These are phyloP conservation scores for Saururus chinensis DNA, from an alignment of 164 flowering plant species.

Conservation along the genomic window DNA sequence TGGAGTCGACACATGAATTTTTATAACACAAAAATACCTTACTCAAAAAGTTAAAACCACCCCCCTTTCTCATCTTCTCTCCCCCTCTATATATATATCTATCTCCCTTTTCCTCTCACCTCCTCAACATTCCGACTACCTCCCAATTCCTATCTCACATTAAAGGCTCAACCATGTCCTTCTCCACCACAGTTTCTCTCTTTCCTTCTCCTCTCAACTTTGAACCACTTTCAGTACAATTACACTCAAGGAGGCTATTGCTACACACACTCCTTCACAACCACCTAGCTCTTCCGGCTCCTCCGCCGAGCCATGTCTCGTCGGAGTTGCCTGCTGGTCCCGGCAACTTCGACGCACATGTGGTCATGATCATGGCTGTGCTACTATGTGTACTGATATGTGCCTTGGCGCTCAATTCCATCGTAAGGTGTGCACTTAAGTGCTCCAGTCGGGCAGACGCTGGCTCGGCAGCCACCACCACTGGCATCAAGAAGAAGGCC, in stretches of 20 bases:
- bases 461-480: conserved; percentile 27
- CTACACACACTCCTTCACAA: conserved; percentile 23
- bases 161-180: conserved; percentile 3
- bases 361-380: conserved; percentile 75
- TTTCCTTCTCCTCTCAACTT: not conserved
- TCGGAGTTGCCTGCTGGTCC: conserved; percentile 14
- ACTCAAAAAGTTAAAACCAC: not conserved
- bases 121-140: not conserved
- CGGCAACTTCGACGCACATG: conserved; percentile 56
- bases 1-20: not conserved
- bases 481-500: conserved; percentile 59
- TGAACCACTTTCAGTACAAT: not conserved
- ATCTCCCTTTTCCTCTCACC: not conserved
- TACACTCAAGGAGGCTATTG: conserved; percentile 40
- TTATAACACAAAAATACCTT: not conserved
- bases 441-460: conserved; percentile 31
- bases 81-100: not conserved
- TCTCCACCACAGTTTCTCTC: not conserved
- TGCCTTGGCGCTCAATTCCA: conserved; percentile 71
- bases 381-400: conserved; percentile 80
- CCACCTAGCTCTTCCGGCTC: conserved; percentile 5
- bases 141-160: not conserved
- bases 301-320: conserved; percentile 3
- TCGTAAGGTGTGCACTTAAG: conserved; percentile 62
- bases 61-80: not conserved